Conservation (phyloP, 2,329 filamentous ascomycete genomes). For the Fusarium brachygibbosum region DNA sequence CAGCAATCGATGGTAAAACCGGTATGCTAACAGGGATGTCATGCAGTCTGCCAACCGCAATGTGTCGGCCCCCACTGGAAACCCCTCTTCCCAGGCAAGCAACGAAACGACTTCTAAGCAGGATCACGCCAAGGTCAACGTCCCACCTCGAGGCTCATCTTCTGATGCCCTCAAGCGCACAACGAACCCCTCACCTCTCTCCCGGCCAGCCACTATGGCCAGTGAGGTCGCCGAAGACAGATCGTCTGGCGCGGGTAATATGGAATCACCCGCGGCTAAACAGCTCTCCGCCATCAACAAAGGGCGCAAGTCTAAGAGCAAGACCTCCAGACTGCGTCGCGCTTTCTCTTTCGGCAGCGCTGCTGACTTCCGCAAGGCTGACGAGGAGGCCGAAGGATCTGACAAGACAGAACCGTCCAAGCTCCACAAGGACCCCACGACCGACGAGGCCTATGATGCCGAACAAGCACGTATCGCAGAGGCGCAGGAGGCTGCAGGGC, state of each 20-base stretch:
- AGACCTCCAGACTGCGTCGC: constrained; percentile 85
- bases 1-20: constrained; percentile 53
- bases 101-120: constrained; percentile 63
- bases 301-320: constrained; percentile 82
- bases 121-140: constrained; percentile 69
- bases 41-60: constrained; percentile 72
- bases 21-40: constrained; percentile 63
- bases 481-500: constrained; percentile 90
- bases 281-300: constrained; percentile 90
- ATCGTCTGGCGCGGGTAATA: constrained; percentile 56
- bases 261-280: constrained; percentile 80
- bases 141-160: constrained; percentile 73
- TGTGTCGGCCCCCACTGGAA: constrained; percentile 65
- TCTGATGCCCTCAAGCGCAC: constrained; percentile 76
- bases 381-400: constrained; percentile 66
- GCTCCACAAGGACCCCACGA: constrained; percentile 74
- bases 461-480: constrained; percentile 93
- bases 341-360: constrained; percentile 98
- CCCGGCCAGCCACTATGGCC: constrained; percentile 76
- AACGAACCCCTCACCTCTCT: constrained; percentile 78
- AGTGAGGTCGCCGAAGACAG: constrained; percentile 63
- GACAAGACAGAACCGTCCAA: constrained; percentile 61
- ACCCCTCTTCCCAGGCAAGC: constrained; percentile 64
- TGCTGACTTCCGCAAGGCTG: constrained; percentile 85
- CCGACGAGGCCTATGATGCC: constrained; percentile 79